These are phyloP conservation scores for Rubus idaeus DNA, from an alignment of 306 rosid species.

Conservation along the genomic window DNA sequence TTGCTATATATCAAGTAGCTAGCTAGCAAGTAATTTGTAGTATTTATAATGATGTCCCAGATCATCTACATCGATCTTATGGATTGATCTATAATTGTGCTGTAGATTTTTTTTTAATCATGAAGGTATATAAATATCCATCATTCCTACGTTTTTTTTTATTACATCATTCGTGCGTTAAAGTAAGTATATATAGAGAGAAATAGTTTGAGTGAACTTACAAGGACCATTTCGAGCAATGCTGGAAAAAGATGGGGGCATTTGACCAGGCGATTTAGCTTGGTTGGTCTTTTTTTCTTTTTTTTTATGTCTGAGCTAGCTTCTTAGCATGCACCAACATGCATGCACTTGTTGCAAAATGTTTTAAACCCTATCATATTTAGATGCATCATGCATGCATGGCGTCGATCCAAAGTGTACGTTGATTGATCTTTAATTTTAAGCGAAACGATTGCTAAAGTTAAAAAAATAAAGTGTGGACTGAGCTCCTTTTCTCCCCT, in stretches of 20 bases:
- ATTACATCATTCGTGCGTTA: too few relatives aligned
- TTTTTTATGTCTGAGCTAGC: background rate
- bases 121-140: too few relatives aligned
- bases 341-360: background rate
- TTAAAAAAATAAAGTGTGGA: too few relatives aligned
- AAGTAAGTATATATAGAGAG: background rate
- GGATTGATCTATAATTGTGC: background rate
- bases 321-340: background rate
- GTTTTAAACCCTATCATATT: background rate
- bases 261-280: background rate
- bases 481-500: background rate
- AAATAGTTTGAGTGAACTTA: background rate
- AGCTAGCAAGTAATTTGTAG: background rate
- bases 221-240: background rate
- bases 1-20: background rate
- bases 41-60: background rate
- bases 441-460: background rate
- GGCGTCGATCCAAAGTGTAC: background rate
- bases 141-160: too few relatives aligned
- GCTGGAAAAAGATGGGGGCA: background rate
- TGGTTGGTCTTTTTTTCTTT: background rate
- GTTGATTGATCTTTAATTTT: background rate
- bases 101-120: too few relatives aligned
- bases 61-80: background rate
- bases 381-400: background rate